Evolutionary conservation across 164 flowering plant genomes (phyloP), one percentile per base, ranked within the genome.

Genomic region (Litsea cubeba): DNA sequence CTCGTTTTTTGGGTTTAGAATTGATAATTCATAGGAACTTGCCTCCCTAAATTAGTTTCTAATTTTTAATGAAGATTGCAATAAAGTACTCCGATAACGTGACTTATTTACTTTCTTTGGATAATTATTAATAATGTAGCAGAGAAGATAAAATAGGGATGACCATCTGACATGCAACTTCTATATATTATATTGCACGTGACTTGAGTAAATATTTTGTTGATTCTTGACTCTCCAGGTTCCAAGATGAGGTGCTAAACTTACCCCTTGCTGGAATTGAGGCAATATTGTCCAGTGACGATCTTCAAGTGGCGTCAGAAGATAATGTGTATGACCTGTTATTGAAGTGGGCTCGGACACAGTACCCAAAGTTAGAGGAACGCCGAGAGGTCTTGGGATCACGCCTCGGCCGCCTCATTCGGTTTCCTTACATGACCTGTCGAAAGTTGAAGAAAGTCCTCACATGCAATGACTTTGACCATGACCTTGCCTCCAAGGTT

Each of bases 241-340:
- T 77, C 74, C 94, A 87, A 65, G 96, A 93, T 5, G 99, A 93
- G 79, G 91, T 93, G 63, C 75, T 95, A 85, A 80, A 76, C 68
- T 81, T 95, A 78, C 98, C 99, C 20, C 81, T 95, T 6, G 88
- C 93, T 58, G 98, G 98, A 64, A 77, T 95, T 50, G 99, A 95
- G 84, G 97, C 97, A 25, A 77, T 95, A 10, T 75, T 95, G 73
- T 81, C 89, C 54, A 93, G 98, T 72, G 95, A 95, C 65, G 94
- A 91, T 68, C 90, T 95, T 20, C 99, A 93, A 78, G 93, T 91
- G 57, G 93, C 97, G 62, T 93, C 97, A 2, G 99, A 95, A 75
- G 99, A 95, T 86, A 96, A 93, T 14, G 93, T 95, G 0, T 93
- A 87, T 81, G 99, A 95, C 73, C 89, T 91, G 77, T 90, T 90